phyloP scores from a whole-genome alignment of 176 grass and related monocot species.

The Eremochloa ophiuroides region DNA sequence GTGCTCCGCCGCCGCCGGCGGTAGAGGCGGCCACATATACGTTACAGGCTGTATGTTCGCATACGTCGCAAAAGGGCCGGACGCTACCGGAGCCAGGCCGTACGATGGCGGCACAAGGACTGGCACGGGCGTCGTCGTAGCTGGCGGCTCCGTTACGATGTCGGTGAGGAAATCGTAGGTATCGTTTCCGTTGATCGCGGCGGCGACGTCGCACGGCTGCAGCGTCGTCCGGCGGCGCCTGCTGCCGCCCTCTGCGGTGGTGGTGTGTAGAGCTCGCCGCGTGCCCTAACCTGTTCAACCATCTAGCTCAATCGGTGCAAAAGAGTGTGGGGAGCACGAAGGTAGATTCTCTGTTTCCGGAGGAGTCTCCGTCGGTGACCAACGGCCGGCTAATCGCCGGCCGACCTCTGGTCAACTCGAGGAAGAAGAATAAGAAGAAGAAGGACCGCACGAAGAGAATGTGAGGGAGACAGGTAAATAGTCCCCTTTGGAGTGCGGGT shows the following conservation, averaged over 20 bases:
- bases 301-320: no score
- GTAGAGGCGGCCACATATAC: constrained; percentile 44
- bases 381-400: no score
- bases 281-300: no score
- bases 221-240: constrained; percentile 55
- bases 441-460: no score
- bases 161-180: constrained; percentile 66
- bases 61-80: background rate
- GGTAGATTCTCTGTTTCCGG: no score
- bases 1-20: constrained; percentile 6
- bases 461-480: no score
- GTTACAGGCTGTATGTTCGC: constrained; percentile 21
- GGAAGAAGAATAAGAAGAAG: no score
- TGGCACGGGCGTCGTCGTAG: background rate
- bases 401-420: no score
- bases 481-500: no score
- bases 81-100: constrained; percentile 6
- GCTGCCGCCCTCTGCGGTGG: constrained; percentile 41
- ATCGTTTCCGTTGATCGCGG: constrained; percentile 37
- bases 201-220: constrained; percentile 53
- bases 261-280: constrained; percentile 52
- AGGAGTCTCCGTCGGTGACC: no score
- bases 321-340: no score
- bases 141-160: constrained; percentile 23
- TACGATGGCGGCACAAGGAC: constrained; percentile 9